Evolutionary conservation across 306 rosid genomes (phyloP).

Genomic region (Delonix regia): DNA sequence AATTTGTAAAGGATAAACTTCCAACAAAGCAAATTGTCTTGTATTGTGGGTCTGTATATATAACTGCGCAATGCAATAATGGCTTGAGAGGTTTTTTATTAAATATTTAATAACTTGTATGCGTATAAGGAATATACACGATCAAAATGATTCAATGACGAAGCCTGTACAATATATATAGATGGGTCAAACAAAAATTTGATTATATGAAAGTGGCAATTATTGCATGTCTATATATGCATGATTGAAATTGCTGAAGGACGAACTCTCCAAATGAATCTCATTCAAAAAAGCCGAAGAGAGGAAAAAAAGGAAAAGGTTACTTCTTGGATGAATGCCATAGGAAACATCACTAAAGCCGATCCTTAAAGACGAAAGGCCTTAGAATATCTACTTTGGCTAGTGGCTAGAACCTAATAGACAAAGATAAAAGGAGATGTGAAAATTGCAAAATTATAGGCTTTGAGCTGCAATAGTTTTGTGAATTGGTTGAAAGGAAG

Average conservation of each 20-base stretch:
- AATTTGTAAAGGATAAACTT: background rate
- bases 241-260: background rate
- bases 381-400: background rate
- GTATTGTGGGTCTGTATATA: background rate
- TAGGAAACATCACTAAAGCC: background rate
- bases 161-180: background rate
- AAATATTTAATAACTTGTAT: background rate
- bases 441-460: constrained; percentile 3
- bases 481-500: background rate
- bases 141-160: background rate
- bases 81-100: background rate
- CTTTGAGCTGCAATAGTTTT: background rate
- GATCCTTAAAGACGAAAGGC: background rate
- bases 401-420: constrained; percentile 3
- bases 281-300: background rate
- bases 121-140: background rate
- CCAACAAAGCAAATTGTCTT: background rate
- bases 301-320: background rate
- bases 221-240: background rate
- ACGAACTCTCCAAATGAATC: constrained; percentile 4
- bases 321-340: constrained; percentile 8
- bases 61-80: background rate
- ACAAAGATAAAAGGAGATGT: background rate
- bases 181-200: background rate
- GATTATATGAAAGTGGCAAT: constrained; percentile 2